Evolutionary conservation across 2,329 filamentous ascomycete species (phyloP).

Genomic region (Sphaerulina populicola): DNA sequence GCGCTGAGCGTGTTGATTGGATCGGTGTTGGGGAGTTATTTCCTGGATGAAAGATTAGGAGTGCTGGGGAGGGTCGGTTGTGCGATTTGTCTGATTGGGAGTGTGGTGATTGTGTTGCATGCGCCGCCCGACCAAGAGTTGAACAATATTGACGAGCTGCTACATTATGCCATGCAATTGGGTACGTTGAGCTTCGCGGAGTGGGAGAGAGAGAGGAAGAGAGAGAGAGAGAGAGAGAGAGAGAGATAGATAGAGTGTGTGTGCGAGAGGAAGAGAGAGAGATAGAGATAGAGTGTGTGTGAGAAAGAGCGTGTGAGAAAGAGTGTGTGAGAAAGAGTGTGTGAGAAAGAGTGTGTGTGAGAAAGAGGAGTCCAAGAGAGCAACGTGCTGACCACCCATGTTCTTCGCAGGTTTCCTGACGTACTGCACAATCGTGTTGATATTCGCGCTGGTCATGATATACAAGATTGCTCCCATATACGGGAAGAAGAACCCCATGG

Average conservation of each 20-base stretch:
- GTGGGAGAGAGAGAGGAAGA: too few relatives aligned
- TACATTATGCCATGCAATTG: constrained; percentile 81
- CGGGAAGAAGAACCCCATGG: constrained; percentile 89
- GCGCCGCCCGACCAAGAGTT: constrained; percentile 91
- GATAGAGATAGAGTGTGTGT: too few relatives aligned
- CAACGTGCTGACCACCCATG: constrained; percentile 4
- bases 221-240: too few relatives aligned
- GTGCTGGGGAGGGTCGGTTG: constrained; percentile 86
- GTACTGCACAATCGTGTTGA: constrained; percentile 69
- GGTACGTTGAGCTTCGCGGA: constrained; percentile 48
- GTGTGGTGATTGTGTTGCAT: constrained; percentile 94
- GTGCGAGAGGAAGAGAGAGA: too few relatives aligned
- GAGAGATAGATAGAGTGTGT: too few relatives aligned
- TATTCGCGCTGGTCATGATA: constrained; percentile 90
- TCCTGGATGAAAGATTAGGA: constrained; percentile 83
- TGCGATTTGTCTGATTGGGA: constrained; percentile 90
- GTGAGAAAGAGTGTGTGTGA: too few relatives aligned
- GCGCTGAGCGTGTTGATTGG: constrained; percentile 90
- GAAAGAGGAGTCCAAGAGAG: neutral
- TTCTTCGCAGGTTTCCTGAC: constrained; percentile 65
- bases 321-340: too few relatives aligned
- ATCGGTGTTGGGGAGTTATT: constrained; percentile 89
- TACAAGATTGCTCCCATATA: constrained; percentile 84
- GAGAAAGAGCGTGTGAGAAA: too few relatives aligned
- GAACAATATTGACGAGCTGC: constrained; percentile 80